phyloP scores from a whole-genome alignment of 2,329 filamentous ascomycete genomes.

The Pseudocercospora crystallina region DNA sequence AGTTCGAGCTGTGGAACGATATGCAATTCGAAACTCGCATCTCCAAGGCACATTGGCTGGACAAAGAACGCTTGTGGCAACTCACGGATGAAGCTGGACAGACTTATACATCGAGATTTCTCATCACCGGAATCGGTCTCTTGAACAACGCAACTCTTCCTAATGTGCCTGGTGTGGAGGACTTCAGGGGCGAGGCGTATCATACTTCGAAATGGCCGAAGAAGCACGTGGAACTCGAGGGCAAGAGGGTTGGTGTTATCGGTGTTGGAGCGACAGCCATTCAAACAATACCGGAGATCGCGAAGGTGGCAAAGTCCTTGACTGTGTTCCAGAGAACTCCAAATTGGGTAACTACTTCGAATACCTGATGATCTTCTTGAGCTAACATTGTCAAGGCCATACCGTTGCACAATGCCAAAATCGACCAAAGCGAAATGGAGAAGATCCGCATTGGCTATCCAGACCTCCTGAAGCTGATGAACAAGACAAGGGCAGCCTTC shows the following conservation, averaged over 20 bases:
- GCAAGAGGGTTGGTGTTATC: slow-evolving; percentile 40
- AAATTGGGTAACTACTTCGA: slow-evolving; percentile 45
- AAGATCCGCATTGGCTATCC: slow-evolving; percentile 44
- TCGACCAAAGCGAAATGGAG: slow-evolving; percentile 49
- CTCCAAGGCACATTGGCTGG: slow-evolving; percentile 15
- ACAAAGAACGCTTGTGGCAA: slow-evolving; percentile 12
- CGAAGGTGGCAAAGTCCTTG: slow-evolving; percentile 38
- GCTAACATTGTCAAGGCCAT: too few relatives aligned
- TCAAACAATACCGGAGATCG: slow-evolving; percentile 33
- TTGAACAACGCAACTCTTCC: slow-evolving; percentile 28
- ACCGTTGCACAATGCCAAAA: slow-evolving; percentile 58
- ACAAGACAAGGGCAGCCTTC: slow-evolving; percentile 1
- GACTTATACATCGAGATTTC: slow-evolving; percentile 25
- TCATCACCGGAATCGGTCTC: slow-evolving; percentile 38
- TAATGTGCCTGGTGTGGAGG: slow-evolving; percentile 33
- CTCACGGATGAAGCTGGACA: slow-evolving; percentile 8
- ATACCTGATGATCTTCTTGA: too few relatives aligned
- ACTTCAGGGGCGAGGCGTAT: slow-evolving; percentile 35
- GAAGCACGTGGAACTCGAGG: slow-evolving; percentile 25
- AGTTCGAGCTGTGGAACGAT: slow-evolving; percentile 56
- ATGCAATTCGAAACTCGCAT: slow-evolving; percentile 58
- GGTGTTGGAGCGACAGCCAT: slow-evolving; percentile 44
- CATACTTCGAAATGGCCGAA: slow-evolving; percentile 8
- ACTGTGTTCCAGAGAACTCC: slow-evolving; percentile 66
- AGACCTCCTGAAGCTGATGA: slow-evolving; percentile 35